Conservation (phyloP, 306 rosid species). For the Rosa chinensis region DNA sequence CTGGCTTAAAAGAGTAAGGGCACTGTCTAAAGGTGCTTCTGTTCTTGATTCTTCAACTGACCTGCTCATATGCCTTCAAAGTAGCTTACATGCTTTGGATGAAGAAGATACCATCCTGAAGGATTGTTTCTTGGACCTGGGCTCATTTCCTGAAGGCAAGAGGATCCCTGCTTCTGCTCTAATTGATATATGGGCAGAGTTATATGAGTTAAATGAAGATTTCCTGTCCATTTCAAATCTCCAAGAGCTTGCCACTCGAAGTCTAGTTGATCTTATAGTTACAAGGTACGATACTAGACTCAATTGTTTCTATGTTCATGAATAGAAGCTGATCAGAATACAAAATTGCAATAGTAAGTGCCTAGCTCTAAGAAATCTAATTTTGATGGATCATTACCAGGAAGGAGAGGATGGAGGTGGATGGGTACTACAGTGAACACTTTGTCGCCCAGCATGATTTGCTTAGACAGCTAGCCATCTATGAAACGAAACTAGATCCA, state of each 20-base stretch:
- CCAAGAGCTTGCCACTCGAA: conserved; percentile 19
- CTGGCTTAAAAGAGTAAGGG: conserved; percentile 23
- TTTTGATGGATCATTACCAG: too few species aligned
- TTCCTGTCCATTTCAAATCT: conserved; percentile 35
- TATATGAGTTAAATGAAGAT: conserved; percentile 30
- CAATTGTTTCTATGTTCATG: too few species aligned
- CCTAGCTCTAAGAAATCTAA: too few species aligned
- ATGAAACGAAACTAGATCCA: too few species aligned
- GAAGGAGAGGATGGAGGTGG: too few species aligned
- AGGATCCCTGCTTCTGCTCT: conserved; percentile 53
- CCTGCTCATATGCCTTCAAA: conserved; percentile 39
- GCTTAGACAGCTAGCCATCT: too few species aligned
- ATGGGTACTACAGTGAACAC: too few species aligned
- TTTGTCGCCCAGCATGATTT: too few species aligned
- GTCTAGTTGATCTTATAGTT: conserved; percentile 35
- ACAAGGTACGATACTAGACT: conserved; percentile 39
- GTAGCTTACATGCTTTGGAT: conserved; percentile 33
- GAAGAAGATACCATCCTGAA: conserved; percentile 11
- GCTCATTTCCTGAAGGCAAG: conserved; percentile 60
- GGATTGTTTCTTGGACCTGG: conserved; percentile 56
- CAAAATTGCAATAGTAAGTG: too few species aligned
- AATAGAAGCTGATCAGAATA: too few species aligned
- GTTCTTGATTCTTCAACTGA: conserved; percentile 21
- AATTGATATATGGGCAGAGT: conserved; percentile 58
- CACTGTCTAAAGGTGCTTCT: conserved; percentile 28